Percentiles rank a stretch among this genome's conserved stretches.
Conservation (phyloP, 768 basidiomycete genomes). For the Cyclocybe aegerita region DNA sequence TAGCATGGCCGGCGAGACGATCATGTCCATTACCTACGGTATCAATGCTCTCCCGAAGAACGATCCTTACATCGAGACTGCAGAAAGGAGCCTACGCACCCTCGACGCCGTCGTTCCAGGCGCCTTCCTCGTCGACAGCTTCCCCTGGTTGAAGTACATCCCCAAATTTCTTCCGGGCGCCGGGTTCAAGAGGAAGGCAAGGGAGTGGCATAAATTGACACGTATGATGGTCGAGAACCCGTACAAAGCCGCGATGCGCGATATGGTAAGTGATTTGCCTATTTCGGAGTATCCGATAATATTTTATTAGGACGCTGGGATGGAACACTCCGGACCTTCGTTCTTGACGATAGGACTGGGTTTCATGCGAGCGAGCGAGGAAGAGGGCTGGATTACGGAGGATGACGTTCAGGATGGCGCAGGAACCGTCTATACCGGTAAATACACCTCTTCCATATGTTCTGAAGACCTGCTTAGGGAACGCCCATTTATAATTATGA, state of each 20-base stretch:
- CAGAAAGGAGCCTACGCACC: constrained; percentile 33
- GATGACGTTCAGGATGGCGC: constrained; percentile 15
- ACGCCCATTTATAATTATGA: not conserved
- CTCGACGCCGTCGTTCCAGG: constrained; percentile 28
- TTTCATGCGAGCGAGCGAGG: constrained; percentile 3
- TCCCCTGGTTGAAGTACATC: constrained; percentile 25
- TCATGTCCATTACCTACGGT: constrained; percentile 44
- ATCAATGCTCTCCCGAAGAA: constrained; percentile 32
- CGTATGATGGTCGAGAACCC: constrained; percentile 34
- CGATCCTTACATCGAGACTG: constrained; percentile 42
- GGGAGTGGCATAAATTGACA: constrained; percentile 30
- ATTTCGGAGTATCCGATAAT: not conserved
- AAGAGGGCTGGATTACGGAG: constrained; percentile 3
- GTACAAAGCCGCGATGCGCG: constrained; percentile 25
- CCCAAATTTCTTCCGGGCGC: constrained; percentile 32
- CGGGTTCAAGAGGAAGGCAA: constrained; percentile 35
- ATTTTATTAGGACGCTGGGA: constrained; percentile 9
- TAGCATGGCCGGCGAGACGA: constrained; percentile 32
- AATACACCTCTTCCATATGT: not conserved
- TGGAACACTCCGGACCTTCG: constrained; percentile 12
- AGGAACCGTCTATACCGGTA: constrained; percentile 19
- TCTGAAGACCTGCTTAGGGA: not conserved
- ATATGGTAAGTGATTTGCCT: constrained; percentile 23
- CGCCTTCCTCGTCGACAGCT: constrained; percentile 25
- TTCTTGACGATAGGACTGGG: constrained; percentile 9